Conservation (phyloP, 2,329 filamentous ascomycete genomes). For the Penicillium sp. region DNA sequence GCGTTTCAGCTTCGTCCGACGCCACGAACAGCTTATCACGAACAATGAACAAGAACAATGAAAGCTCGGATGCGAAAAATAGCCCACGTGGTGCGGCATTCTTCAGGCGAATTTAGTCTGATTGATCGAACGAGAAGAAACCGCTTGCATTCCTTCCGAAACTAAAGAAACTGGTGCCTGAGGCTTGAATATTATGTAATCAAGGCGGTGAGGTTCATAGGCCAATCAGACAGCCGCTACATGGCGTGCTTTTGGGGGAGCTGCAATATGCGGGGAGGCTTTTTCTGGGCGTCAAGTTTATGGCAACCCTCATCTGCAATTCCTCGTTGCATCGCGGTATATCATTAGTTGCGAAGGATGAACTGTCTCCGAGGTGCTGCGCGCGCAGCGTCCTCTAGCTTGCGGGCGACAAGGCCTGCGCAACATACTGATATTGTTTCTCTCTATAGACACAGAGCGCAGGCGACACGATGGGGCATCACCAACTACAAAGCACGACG, state of each 20-base stretch:
- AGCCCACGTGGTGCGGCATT: too few relatives aligned
- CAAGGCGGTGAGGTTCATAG: not conserved
- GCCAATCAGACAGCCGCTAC: constrained; percentile 7
- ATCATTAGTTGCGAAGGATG: constrained; percentile 14
- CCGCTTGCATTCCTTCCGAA: too few relatives aligned
- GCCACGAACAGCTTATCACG: not conserved
- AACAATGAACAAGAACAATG: not conserved
- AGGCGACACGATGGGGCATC: constrained; percentile 9
- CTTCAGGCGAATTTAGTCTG: too few relatives aligned
- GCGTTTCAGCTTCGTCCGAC: not conserved
- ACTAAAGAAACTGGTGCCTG: too few relatives aligned
- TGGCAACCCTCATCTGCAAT: not conserved
- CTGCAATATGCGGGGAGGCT: constrained; percentile 35
- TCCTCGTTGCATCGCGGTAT: not conserved
- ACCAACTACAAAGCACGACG: constrained; percentile 16
- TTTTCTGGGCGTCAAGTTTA: not conserved
- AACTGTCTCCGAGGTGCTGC: constrained; percentile 15
- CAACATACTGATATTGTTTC: constrained; percentile 12
- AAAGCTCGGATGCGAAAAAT: too few relatives aligned
- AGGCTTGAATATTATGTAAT: not conserved
- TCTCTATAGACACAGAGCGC: not conserved
- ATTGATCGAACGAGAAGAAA: too few relatives aligned
- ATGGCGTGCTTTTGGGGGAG: constrained; percentile 13
- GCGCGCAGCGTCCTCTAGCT: constrained; percentile 15
- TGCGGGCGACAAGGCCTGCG: constrained; percentile 10